These are phyloP conservation scores for Populus hybrid DNA, from an alignment of 441 rosid species.

Conservation along the genomic window DNA sequence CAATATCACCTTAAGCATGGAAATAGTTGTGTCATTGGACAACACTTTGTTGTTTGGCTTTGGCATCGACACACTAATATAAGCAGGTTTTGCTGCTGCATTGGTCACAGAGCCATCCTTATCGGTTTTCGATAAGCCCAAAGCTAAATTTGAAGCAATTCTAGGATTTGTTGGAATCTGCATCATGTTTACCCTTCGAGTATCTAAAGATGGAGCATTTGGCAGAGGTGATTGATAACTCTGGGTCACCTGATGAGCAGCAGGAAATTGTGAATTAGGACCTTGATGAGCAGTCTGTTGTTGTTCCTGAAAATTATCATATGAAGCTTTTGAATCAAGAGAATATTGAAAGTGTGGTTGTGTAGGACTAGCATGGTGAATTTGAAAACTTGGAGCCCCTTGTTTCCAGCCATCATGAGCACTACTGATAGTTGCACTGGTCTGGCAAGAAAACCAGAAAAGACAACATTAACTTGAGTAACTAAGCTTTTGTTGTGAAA, in stretches of 20 bases:
- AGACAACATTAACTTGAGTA: conserved; percentile 18
- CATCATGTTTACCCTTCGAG: conserved; percentile 73
- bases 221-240: conserved; percentile 56
- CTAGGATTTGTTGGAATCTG: conserved; percentile 98
- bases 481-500: conserved; percentile 7
- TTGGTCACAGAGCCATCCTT: conserved; percentile 51
- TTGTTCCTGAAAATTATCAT: conserved; percentile 74
- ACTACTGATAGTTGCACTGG: conserved; percentile 48
- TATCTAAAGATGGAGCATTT: conserved; percentile 45
- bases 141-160: conserved; percentile 83
- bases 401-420: conserved; percentile 74
- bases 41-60: conserved; percentile 49
- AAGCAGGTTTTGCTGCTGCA: conserved; percentile 71
- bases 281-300: conserved; percentile 64
- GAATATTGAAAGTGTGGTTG: conserved; percentile 64
- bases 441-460: conserved; percentile 48
- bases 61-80: conserved; percentile 69
- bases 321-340: conserved; percentile 54
- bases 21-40: conserved; percentile 53
- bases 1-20: conserved; percentile 63
- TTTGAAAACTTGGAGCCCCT: conserved; percentile 52
- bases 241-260: conserved; percentile 59
- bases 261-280: conserved; percentile 55
- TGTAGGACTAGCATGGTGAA: conserved; percentile 55
- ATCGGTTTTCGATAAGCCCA: conserved; percentile 62